Conservation (phyloP, 352 stramenopile species). For the Globisporangium irregulare region DNA sequence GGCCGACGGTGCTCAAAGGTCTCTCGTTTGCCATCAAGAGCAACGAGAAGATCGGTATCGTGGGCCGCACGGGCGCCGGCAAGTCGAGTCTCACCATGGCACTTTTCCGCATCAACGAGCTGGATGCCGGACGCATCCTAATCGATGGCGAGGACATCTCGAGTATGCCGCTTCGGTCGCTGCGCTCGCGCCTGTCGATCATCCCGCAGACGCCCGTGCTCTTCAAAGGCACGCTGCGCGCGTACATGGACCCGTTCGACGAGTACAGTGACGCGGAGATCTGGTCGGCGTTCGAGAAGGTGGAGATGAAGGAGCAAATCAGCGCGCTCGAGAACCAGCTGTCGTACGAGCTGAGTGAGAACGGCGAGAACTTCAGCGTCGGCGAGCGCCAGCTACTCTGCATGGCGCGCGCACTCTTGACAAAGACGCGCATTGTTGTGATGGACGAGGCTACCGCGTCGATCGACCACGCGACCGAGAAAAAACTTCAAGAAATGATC, state of each 20-base stretch:
- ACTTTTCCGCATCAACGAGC: slow-evolving; percentile 92
- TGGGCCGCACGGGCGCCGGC: slow-evolving; percentile 85
- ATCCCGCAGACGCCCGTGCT: slow-evolving; percentile 72
- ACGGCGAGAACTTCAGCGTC: slow-evolving; percentile 86
- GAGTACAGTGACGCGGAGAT: slow-evolving; percentile 69
- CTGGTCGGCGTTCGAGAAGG: slow-evolving; percentile 54
- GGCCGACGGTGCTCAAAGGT: slow-evolving; percentile 20
- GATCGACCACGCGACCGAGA: slow-evolving; percentile 79
- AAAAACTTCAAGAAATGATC: too few species aligned
- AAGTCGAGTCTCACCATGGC: slow-evolving; percentile 88
- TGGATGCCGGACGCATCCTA: slow-evolving; percentile 63
- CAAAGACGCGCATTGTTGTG: slow-evolving; percentile 62
- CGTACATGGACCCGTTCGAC: slow-evolving; percentile 86
- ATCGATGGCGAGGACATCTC: slow-evolving; percentile 59
- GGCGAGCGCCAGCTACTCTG: slow-evolving; percentile 92
- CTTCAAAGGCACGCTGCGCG: slow-evolving; percentile 82
- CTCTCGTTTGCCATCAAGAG: slow-evolving; percentile 44
- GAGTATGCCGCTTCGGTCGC: slow-evolving; percentile 9
- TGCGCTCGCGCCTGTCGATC: slow-evolving; percentile 54
- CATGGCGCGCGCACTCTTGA: slow-evolving; percentile 87
- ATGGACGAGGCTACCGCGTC: slow-evolving; percentile 66
- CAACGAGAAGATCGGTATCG: slow-evolving; percentile 86
- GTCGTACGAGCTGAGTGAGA: slow-evolving; percentile 68
- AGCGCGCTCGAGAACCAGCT: slow-evolving; percentile 29
- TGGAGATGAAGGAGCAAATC: slow-evolving; percentile 67